Base-by-base conservation (phyloP, 2,329 filamentous ascomycete genomes). In the Amesomyces nigricolor region DNA sequence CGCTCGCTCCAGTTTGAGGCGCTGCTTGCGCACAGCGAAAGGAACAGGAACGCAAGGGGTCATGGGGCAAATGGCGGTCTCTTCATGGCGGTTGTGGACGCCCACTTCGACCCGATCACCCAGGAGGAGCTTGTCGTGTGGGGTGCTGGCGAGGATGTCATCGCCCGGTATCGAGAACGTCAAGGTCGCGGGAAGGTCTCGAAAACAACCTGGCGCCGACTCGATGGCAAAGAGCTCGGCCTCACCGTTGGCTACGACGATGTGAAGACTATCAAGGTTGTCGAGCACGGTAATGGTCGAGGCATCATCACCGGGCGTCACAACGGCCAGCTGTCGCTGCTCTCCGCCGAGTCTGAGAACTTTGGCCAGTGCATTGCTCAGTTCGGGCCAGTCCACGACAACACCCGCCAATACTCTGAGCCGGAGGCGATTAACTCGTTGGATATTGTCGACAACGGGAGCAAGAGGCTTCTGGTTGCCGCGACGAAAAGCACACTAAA, bases 91-190 rank as follows among this genome's bases (percentile, higher is more conserved):
- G 69, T 79, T 4, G 67, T 81, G 7, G 77, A 78, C 53, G 78
- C 76, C 5, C 63, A 70, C 26, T 64, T 73, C 6, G 64, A 71
- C 29, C 63, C 67, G 4, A 65, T 64, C 11, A 65, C 66, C n/a
- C 66, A 66, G 5, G 65, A 73, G 26, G 79, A 82, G 64, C 58
- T 78, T 11, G 67, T 80, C 0, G 73, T 75, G 1, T 79, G 74
- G 67, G 78, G 78, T 0, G 75, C 73, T 0, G 79, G 79, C 0
- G 77, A 81, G 64, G 72, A 80, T 26, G 63, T 82, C 29, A 66
- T 79, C 5, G 72, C 74, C 2, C 68, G 76, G 19, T 66, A 70
- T 26, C 72, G 73, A 17, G 63, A 68, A 13, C 66, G 62, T 10
- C 60, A 61, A 5, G 65, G 16, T n/a, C 37, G 10, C 11, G 60